Conservation (phyloP, 23 red algal genomes). For the Gracilaria domingensis region DNA sequence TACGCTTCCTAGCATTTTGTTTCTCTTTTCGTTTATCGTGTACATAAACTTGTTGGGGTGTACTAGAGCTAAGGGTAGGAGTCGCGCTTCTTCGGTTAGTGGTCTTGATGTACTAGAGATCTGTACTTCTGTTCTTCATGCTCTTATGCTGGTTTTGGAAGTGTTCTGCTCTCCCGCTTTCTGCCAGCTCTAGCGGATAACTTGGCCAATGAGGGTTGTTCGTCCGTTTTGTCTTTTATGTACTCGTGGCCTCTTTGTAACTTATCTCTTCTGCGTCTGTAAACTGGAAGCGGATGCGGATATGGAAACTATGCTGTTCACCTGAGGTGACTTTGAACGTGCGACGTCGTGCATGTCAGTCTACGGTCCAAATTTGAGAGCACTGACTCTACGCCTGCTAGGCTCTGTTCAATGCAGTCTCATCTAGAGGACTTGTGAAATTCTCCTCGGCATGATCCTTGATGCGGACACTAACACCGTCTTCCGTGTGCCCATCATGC, state of each 20-base stretch:
- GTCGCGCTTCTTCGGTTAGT: neutral
- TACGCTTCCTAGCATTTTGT: conserved; percentile 22
- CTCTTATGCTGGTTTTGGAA: neutral
- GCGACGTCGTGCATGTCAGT: neutral
- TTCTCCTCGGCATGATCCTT: neutral
- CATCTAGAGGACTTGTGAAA: neutral
- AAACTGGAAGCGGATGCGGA: neutral
- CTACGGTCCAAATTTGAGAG: neutral
- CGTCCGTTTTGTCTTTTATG: neutral
- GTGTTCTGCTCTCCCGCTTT: neutral
- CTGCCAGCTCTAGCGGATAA: neutral
- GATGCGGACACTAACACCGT: neutral
- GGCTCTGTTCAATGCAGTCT: neutral
- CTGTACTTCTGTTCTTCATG: neutral
- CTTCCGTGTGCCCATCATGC: neutral
- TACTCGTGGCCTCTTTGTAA: neutral
- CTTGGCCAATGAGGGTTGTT: neutral
- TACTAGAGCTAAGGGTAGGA: neutral
- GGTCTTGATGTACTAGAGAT: neutral
- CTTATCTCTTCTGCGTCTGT: neutral
- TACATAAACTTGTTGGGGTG: conserved; percentile 20
- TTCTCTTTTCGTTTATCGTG: conserved; percentile 19
- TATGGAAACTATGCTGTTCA: neutral
- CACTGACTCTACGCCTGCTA: neutral
- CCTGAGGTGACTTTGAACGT: neutral